Conservation (phyloP, 805 yeast species). For the Teunomyces aglyptinius region DNA sequence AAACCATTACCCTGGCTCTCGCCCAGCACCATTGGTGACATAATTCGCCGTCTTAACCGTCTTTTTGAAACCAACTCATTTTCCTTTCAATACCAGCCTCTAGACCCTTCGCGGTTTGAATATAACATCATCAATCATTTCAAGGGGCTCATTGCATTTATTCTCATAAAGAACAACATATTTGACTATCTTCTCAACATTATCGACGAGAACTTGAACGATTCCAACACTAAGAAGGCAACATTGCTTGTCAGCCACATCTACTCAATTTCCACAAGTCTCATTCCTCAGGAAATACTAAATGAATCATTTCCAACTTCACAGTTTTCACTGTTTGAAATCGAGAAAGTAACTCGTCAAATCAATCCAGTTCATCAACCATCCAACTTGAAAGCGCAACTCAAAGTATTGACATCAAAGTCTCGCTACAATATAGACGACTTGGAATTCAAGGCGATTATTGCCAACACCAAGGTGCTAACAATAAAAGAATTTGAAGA, state of each 20-base stretch:
- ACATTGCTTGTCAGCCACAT: conserved; percentile 64
- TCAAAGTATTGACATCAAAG: conserved; percentile 20
- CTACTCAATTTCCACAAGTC: conserved; percentile 47
- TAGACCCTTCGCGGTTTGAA: conserved; percentile 38
- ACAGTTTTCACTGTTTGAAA: conserved; percentile 29
- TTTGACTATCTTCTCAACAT: conserved; percentile 45
- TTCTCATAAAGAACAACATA: conserved; percentile 54
- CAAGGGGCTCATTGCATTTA: conserved; percentile 56
- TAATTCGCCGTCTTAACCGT: conserved; percentile 8
- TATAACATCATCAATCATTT: conserved; percentile 56
- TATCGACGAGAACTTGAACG: conserved; percentile 43
- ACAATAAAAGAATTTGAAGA: conserved; percentile 73
- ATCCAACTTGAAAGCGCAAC: conserved; percentile 19
- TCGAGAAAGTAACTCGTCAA: conserved; percentile 40
- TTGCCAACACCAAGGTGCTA: conserved; percentile 67
- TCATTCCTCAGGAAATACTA: conserved; percentile 51
- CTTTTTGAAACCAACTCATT: background rate
- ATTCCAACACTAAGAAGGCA: conserved; percentile 53
- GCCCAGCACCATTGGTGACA: conserved; percentile 20
- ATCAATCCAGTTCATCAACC: background rate
- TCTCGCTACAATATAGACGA: conserved; percentile 51
- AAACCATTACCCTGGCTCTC: conserved; percentile 54
- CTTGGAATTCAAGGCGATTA: conserved; percentile 58
- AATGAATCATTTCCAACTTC: conserved; percentile 12
- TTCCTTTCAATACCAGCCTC: conserved; percentile 12